A percentile compares a stretch with the other conserved stretches of the same genome.
Conservation (phyloP, 805 yeast genomes). For the Saturnispora mendoncae region DNA sequence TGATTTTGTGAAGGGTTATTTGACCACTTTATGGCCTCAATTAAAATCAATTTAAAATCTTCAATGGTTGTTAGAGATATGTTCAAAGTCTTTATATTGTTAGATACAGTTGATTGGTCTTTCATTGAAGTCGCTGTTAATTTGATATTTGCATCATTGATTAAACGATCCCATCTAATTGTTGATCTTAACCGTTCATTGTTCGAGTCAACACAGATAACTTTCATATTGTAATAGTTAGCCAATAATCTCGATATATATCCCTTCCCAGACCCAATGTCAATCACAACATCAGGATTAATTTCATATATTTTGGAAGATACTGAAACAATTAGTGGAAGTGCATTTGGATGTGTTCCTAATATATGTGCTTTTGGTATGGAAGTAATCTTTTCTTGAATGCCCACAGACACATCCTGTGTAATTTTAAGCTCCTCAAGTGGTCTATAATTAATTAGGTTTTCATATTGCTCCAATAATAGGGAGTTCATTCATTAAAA, state of each 20-base stretch:
- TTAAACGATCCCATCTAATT: constrained; percentile 17
- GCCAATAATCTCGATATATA: constrained; percentile 22
- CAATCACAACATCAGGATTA: constrained; percentile 13
- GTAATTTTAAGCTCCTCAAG: neutral
- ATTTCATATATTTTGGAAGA: neutral
- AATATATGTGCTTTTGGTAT: constrained; percentile 9
- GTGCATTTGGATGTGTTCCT: constrained; percentile 5
- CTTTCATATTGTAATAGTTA: constrained; percentile 12
- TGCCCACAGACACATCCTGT: neutral
- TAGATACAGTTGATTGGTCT: neutral
- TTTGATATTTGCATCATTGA: constrained; percentile 12
- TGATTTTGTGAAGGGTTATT: neutral
- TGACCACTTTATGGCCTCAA: constrained; percentile 5
- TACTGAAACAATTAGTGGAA: neutral
- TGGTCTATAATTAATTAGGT: neutral
- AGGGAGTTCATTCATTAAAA: neutral
- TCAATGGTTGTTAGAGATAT: constrained; percentile 1
- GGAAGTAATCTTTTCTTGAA: neutral
- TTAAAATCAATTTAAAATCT: constrained; percentile 10
- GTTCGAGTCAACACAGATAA: constrained; percentile 22
- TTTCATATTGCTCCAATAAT: neutral
- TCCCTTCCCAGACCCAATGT: constrained; percentile 28
- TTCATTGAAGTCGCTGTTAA: neutral
- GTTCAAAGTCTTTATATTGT: constrained; percentile 13
- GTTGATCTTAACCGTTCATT: constrained; percentile 17